Percentiles rank a stretch among this genome's conserved stretches.
phyloP scores from a whole-genome alignment of 2,329 filamentous ascomycete genomes.

The Westerdykella aurantiaca region DNA sequence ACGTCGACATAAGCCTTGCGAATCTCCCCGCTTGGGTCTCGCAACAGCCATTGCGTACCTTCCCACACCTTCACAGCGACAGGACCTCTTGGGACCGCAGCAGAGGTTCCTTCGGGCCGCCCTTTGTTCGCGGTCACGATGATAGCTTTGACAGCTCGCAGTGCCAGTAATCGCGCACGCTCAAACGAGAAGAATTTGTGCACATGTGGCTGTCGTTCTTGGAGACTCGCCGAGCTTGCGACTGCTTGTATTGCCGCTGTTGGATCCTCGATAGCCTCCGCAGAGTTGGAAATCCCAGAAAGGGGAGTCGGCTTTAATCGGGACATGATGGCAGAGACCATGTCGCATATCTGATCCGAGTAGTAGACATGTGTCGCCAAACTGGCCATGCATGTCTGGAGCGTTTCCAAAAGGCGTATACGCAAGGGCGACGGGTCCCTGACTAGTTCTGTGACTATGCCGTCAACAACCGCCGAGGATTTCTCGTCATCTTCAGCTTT shows the following conservation, averaged over 20 bases:
- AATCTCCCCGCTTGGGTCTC: constrained; percentile 71
- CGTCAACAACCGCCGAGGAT: constrained; percentile 15
- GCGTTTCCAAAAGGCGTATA: constrained; percentile 59
- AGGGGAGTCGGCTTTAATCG: constrained; percentile 63
- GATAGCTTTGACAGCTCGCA: constrained; percentile 76
- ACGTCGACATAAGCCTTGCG: constrained; percentile 82
- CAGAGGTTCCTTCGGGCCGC: constrained; percentile 38
- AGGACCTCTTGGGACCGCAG: constrained; percentile 62
- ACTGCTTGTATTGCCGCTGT: constrained; percentile 45
- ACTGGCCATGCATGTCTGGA: constrained; percentile 82
- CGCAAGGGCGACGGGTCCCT: constrained; percentile 49
- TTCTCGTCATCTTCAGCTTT: constrained; percentile 15
- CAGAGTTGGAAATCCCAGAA: constrained; percentile 41
- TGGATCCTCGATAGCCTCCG: constrained; percentile 49
- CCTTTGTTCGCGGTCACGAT: constrained; percentile 67
- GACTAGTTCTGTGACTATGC: constrained; percentile 37
- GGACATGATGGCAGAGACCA: constrained; percentile 74
- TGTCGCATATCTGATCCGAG: constrained; percentile 90
- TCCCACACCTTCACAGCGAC: constrained; percentile 87
- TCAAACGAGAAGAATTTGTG: constrained; percentile 60
- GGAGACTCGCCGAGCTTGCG: constrained; percentile 44
- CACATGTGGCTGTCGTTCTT: constrained; percentile 47
- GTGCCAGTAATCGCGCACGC: constrained; percentile 57
- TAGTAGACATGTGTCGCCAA: constrained; percentile 95
- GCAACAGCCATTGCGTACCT: constrained; percentile 88